These are phyloP conservation scores for Hyphodiscus hymeniophilus DNA, from an alignment of 495 filamentous ascomycete genomes.

Conservation along the genomic window DNA sequence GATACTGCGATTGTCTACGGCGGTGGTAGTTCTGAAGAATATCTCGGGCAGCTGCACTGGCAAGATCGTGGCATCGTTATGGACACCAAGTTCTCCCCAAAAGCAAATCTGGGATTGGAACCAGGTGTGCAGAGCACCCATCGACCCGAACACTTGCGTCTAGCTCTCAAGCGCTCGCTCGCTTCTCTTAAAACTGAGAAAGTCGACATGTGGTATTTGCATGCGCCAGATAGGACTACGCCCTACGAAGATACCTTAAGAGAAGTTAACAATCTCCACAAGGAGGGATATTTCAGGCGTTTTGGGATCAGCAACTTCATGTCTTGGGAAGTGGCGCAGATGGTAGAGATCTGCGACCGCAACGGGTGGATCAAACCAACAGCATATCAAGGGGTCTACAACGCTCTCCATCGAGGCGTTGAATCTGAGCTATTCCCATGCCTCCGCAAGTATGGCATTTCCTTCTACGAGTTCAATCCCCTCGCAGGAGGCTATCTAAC, in stretches of 20 bases:
- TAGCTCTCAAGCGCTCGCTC: constrained; percentile 17
- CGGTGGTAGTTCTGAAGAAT: constrained; percentile 40
- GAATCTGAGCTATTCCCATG: constrained; percentile 44
- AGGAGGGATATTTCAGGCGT: constrained; percentile 37
- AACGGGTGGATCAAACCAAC: constrained; percentile 51
- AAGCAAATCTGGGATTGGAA: constrained; percentile 2
- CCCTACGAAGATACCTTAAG: constrained; percentile 42
- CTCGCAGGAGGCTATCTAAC: constrained; percentile 47
- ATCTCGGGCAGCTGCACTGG: constrained; percentile 39
- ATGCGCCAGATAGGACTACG: constrained; percentile 39
- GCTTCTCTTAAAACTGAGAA: constrained; percentile 5
- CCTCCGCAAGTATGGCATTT: constrained; percentile 41
- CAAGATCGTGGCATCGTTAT: constrained; percentile 39
- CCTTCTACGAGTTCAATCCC: constrained; percentile 43
- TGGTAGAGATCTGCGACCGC: constrained; percentile 37
- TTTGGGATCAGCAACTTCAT: constrained; percentile 43
- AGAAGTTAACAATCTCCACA: constrained; percentile 40
- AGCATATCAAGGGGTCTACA: constrained; percentile 59
- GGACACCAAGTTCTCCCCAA: constrained; percentile 44
- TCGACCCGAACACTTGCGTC: constrained; percentile 3
- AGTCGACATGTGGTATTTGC: constrained; percentile 46
- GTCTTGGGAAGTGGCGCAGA: constrained; percentile 41
- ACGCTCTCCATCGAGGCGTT: constrained; percentile 47
- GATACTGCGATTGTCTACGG: constrained; percentile 50
- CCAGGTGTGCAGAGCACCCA: background rate